phyloP scores from a whole-genome alignment of 1,284 basidiomycete genomes.

The Ustilago loliicola region DNA sequence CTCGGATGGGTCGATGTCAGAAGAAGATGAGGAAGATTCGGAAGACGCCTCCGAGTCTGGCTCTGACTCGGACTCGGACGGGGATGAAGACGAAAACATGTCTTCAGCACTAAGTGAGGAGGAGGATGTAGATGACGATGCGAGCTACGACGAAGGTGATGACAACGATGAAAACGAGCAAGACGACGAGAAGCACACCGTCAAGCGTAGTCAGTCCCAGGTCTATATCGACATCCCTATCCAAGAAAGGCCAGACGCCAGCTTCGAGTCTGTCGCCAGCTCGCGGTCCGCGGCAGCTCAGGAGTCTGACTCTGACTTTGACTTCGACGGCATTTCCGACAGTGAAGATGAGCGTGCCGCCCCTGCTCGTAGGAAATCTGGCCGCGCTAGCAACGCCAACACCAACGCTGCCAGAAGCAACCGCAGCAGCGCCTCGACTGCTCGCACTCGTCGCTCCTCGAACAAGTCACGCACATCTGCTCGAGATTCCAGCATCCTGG shows the following conservation, averaged over 20 bases:
- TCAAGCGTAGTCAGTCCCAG: not conserved
- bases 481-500: slow-evolving; percentile 25
- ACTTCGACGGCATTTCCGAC: slow-evolving; percentile 11
- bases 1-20: slow-evolving; percentile 17
- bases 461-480: slow-evolving; percentile 28
- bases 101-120: slow-evolving; percentile 25
- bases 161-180: slow-evolving; percentile 13
- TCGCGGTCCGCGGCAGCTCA: slow-evolving; percentile 14
- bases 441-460: slow-evolving; percentile 37
- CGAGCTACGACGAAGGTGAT: slow-evolving; percentile 21
- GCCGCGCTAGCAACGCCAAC: slow-evolving; percentile 26
- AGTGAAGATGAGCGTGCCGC: slow-evolving; percentile 35
- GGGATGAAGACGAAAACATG: slow-evolving; percentile 28
- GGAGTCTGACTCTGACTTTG: slow-evolving; percentile 38
- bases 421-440: slow-evolving; percentile 30
- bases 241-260: slow-evolving; percentile 17
- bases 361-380: slow-evolving; percentile 23
- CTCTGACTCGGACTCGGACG: slow-evolving; percentile 9
- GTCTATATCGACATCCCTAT: slow-evolving; percentile 21
- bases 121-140: slow-evolving; percentile 10
- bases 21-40: slow-evolving; percentile 18
- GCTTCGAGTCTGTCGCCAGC: slow-evolving; percentile 30
- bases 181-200: not conserved
- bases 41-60: slow-evolving; percentile 10
- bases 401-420: slow-evolving; percentile 18